Evolutionary conservation across 2,329 filamentous ascomycete species (phyloP), one percentile per base, ranked within the genome.

Genomic region (Chaetomium sp.): DNA sequence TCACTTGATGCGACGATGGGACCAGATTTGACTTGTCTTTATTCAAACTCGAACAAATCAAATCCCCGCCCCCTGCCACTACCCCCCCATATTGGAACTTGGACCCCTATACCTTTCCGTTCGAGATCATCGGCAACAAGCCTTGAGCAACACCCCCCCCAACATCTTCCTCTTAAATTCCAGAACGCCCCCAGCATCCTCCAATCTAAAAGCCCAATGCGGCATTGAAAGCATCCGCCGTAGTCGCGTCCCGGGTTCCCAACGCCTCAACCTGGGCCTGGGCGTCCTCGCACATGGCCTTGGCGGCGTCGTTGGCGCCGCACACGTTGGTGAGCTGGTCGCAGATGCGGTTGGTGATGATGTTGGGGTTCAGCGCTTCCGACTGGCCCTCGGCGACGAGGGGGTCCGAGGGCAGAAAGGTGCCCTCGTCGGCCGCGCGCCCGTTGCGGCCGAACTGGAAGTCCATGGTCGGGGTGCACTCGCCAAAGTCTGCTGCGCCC

Each of bases 261-360:
- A 72, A 64, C 23, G 70, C 69, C 54, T 64, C 56, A 42, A 75
- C 69, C 64, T 70, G 60, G 2, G 82, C 78, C 76, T 87, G 79
- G 2, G 86, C 87, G 31, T 77, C 75, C 57, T 75, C 70, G 75
- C 85, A 88, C 4, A 81, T 79, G 12, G 80, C 73, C 68, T 84
- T 80, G 60, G 87, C 88, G 4, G 84, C 86, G 29, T 78, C 80
- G 72, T 86, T 87, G 60, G 87, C 87, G 49, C 80, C 78, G 77
- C 88, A 90, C 35, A 88, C 85, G 76, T 89, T 90, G 72, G 76
- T 82, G 63, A 90, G 81, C 78, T 90, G 86, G 76, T 90, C 87
- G 76, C 85, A 87, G 75, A 90, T 86, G 66, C 87, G 84, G 81
- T 89, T 90, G 74, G 87, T 89, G 80, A 90, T 90, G 80, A 90